Evolutionary conservation across 2,329 filamentous ascomycete species (phyloP), one percentile per base, ranked within the genome.

Genomic region (Endocalyx cinctus): DNA sequence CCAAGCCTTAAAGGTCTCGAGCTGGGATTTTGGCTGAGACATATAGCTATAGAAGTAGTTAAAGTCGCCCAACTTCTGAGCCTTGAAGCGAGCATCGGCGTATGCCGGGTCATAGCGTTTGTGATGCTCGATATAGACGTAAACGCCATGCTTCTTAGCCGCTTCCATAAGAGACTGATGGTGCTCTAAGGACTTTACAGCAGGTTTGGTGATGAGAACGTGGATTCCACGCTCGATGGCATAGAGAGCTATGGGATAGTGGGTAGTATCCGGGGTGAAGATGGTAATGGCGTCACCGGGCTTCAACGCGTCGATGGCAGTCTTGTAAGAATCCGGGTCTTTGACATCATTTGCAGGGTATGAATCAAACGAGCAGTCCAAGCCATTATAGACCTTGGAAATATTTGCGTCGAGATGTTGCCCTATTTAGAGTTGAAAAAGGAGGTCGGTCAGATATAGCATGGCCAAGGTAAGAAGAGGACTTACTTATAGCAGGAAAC

Each of bases 31-130:
- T 40, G 83, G 85, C 70, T 95, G 88, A 31, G 81, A 87, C 88
- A 95, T 94, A 75, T 96, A 96, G 50, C 78, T 84, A 74, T 95
- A 96, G 60, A 94, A 96, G 72, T 96, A 96, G 71, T 94, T 95
- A 78, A 96, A 96, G 64, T 95, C 87, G 45, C 89, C 89, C 6
- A 96, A 70, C 33, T 71, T 79, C 54, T 77, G 67, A 11, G 87
- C 86, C 49, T 83, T 80, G 65, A 82, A 82, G 31, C 82, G 77
- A 11, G 90, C 90, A 59, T 96, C 89, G 11, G 86, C 79, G 67
- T 96, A 96, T 15, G 87, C 87, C 2, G 89, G 89, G 59, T 96
- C 89, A 65, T 82, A 96, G 37, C 90, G 87, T 71, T 96, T 96
- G 75, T 96, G 89, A 67, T 96, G 89, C 72, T 96, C 89, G 51